Evolutionary conservation across 2,329 filamentous ascomycete genomes (phyloP), one percentile per base, ranked within the genome.

Genomic region (Botrytis byssoidea): DNA sequence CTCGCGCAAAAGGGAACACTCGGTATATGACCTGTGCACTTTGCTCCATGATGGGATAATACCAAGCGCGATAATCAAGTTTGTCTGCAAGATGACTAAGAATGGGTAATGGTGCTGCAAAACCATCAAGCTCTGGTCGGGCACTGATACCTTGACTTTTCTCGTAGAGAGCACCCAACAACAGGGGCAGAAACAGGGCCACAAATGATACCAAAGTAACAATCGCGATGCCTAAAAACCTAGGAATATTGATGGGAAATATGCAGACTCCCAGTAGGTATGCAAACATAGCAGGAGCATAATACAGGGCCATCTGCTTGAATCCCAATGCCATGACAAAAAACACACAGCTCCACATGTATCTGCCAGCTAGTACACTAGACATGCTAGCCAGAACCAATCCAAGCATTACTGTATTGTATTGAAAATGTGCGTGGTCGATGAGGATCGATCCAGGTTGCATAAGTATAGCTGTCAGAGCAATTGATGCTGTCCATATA

Each of bases 301-400:
- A 99, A 84, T 98, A 99, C 25, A 99, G 87, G 1, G 95, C 95
- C 97, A 99, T 99, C 83, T 99, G 96, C 85, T 99, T 99, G 86
- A 98, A 99, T 9, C 94, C 94, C n/a, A 99, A 86, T 4, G 95
- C 93, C 25, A 89, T 90, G 10, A 99, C 96, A 79, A 99, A 99
- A 85, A 97, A 97, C 74, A 97, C 89, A 75, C 93, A 94, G 40
- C 93, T 90, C 94, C 95, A 98, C 75, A 97, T 88, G 79, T 91
- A 91, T 67, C 94, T 89, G 6, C 93, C 93, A 4, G 94, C 94
- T 69, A 97, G 83, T 84, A 98, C 92, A 82, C 93, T 96, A 60
- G 95, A 96, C 85, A 98, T 90, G 79, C 92, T 93, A 0, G 94
- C 94, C 44, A 97, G 85, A 16, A 96, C 90, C 66, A 98, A 89